phyloP scores from a whole-genome alignment of 2,329 filamentous ascomycete species.

The Aspergillus spinulosporus region DNA sequence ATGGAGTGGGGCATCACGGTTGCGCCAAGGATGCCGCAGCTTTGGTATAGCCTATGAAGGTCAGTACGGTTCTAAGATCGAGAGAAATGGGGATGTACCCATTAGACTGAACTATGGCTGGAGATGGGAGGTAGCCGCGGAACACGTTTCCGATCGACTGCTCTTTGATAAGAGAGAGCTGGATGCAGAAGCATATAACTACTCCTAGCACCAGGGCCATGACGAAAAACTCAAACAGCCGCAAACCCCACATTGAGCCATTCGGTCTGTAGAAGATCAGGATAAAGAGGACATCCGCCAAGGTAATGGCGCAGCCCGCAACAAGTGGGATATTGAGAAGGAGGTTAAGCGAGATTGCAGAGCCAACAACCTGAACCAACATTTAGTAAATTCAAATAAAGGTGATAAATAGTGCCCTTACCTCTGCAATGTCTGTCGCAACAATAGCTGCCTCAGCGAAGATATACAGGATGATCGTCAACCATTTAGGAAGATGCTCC shows the following conservation, averaged over 20 bases:
- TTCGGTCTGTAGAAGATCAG: conserved; percentile 57
- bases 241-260: conserved; percentile 53
- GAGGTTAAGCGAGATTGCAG: conserved; percentile 58
- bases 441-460: conserved; percentile 69
- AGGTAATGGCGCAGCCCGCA: conserved; percentile 58
- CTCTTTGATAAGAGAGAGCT: conserved; percentile 54
- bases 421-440: conserved; percentile 70
- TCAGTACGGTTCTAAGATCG: conserved; percentile 5
- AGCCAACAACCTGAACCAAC: conserved; percentile 54
- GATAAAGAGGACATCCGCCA: conserved; percentile 58
- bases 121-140: conserved; percentile 56
- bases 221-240: conserved; percentile 57
- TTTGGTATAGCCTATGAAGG: conserved; percentile 51
- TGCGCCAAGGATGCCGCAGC: conserved; percentile 54
- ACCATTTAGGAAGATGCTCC: conserved; percentile 64
- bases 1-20: conserved; percentile 63
- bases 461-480: conserved; percentile 62
- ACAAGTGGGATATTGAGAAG: conserved; percentile 56
- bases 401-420: conserved; percentile 22
- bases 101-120: conserved; percentile 52
- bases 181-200: conserved; percentile 58
- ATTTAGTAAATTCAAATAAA: background rate
- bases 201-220: conserved; percentile 56
- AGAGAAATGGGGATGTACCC: conserved; percentile 42
- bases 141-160: conserved; percentile 56